Conservation (phyloP, 768 basidiomycete genomes). For the Boletus pseudo-olivaceus region DNA sequence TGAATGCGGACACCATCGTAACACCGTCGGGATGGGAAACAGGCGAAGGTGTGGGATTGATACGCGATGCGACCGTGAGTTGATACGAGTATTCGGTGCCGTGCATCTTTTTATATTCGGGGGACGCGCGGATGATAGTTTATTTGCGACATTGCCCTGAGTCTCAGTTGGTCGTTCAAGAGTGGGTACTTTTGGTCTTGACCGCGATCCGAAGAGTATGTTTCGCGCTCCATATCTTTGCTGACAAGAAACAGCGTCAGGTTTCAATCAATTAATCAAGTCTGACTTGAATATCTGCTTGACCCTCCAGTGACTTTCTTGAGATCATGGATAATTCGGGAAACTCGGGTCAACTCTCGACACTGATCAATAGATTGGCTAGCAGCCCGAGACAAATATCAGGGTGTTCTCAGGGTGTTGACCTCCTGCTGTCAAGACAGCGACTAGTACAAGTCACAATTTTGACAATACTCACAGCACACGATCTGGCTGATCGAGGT, state of each 20-base stretch:
- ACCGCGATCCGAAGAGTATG: too few species aligned
- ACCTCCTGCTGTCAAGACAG: too few species aligned
- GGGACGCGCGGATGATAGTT: too few species aligned
- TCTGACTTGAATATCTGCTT: too few species aligned
- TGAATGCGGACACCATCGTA: conserved; percentile 21
- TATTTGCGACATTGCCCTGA: neutral
- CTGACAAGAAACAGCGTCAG: too few species aligned
- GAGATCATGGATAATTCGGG: too few species aligned
- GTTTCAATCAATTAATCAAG: too few species aligned
- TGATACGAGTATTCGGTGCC: neutral
- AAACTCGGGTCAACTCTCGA: neutral
- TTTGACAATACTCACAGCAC: neutral
- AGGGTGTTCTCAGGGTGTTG: neutral
- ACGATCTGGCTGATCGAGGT: neutral
- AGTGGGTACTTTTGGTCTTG: too few species aligned
- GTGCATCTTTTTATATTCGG: neutral
- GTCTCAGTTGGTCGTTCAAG: too few species aligned
- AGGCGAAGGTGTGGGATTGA: conserved; percentile 5
- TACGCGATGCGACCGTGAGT: neutral
- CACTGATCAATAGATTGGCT: neutral
- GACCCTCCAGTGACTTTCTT: too few species aligned
- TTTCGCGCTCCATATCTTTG: too few species aligned
- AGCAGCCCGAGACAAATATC: neutral
- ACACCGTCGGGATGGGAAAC: conserved; percentile 2
- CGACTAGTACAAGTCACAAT: neutral